Base-by-base conservation (phyloP, 1,284 basidiomycete species). In the Ustilago loliicola region DNA sequence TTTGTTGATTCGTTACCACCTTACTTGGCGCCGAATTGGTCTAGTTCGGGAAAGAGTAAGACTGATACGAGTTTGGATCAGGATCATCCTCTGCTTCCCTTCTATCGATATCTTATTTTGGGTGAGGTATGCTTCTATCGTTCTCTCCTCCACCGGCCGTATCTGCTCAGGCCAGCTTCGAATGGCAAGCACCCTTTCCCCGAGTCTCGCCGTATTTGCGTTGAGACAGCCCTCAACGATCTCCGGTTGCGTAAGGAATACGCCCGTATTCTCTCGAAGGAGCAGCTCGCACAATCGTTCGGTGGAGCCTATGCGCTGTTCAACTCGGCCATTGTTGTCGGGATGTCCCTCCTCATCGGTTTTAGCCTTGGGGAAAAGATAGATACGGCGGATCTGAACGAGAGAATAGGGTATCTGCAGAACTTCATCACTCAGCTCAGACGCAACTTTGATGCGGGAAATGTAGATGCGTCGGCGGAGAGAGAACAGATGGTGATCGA, bases 171-270 rank as follows among this genome's bases (percentile, higher is more conserved):
- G 5, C 72, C 72, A 10, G 66, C 72, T 23, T 52, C 48, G 15
- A 42, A 79, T 62, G 77, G 72, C 47, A 74, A 79, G 57, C 77
- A 79, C 47, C 77, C 77, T 4, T 79, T 68, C 59, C 77, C 77
- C 11, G 66, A 75, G 34, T 61, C 57, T 17, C 68, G 77, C 2
- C 66, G 69, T 5, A 66, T 75, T 0, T 79, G 77, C 48, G 72
- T 79, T 32, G 72, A 79, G 42, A 55, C 72, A 19, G 77, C 72
- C 15, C 68, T 79, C 56, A 72, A 79, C 60, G 77, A 79, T n/a
- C 56, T 79, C 19, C 68, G 77, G 2, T 42, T 71, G 27, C 64
- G 77, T 42, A 71, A 74, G 19, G 71, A 74, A 40, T 78, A 73
- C 30, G 71, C 67, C 9, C 52, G 61, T 2, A 52, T 67, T 25